Conservation (phyloP, 768 basidiomycete genomes). For the Panaeolus papilionaceus region DNA sequence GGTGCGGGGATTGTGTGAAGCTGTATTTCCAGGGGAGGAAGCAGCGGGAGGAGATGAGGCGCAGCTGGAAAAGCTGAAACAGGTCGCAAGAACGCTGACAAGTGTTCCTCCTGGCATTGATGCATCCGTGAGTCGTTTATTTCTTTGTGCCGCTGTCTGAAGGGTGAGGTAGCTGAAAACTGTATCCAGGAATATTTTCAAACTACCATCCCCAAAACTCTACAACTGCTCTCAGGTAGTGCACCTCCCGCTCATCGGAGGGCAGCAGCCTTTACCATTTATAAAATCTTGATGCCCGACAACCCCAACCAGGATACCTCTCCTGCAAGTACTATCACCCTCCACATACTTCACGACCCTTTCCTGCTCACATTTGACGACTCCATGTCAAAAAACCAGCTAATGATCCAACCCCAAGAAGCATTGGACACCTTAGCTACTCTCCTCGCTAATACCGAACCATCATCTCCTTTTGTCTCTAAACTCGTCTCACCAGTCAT, state of each 20-base stretch:
- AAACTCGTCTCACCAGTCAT: conserved; percentile 72
- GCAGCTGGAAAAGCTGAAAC: conserved; percentile 74
- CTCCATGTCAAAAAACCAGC: conserved; percentile 15
- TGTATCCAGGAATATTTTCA: conserved; percentile 63
- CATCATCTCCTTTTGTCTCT: conserved; percentile 72
- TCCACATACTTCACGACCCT: conserved; percentile 59
- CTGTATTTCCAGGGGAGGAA: conserved; percentile 72
- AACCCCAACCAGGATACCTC: conserved; percentile 32
- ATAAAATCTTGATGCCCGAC: conserved; percentile 61
- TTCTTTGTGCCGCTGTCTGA: conserved; percentile 3
- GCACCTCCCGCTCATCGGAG: conserved; percentile 54
- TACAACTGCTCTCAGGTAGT: conserved; percentile 53
- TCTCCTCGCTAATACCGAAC: conserved; percentile 78
- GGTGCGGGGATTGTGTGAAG: conserved; percentile 69
- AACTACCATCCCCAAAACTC: conserved; percentile 58
- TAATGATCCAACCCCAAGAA: conserved; percentile 33
- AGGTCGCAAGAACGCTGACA: conserved; percentile 66
- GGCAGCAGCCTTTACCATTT: conserved; percentile 72
- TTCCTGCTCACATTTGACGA: conserved; percentile 37
- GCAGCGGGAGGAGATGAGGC: conserved; percentile 46
- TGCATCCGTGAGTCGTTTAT: conserved; percentile 52
- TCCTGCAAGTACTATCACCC: conserved; percentile 43
- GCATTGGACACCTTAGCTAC: conserved; percentile 58
- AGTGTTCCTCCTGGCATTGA: conserved; percentile 64
- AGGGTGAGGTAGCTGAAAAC: not conserved